Evolutionary conservation across 1,139 yeast species (phyloP), one percentile per base, ranked within the genome.

Genomic region (Suhomyces yuchorum): DNA sequence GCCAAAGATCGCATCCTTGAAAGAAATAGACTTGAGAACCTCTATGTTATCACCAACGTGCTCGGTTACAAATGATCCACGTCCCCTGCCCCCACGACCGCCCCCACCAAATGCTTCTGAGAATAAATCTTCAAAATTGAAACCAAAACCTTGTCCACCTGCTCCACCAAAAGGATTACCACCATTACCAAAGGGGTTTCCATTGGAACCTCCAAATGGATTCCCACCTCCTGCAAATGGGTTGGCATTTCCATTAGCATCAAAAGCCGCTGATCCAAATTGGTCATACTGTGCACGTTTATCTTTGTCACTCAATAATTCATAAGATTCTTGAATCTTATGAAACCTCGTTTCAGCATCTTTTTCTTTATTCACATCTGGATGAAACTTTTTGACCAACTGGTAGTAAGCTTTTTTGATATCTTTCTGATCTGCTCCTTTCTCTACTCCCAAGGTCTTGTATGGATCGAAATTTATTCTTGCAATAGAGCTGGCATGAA

Each of bases 331-430:
- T 65, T 93, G 98, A 56, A 93, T 81, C 61, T 89, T 91, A 63
- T 93, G 98, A 70, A 93, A 93, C 65, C 82, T 84, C 61, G 84
- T 82, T 58, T 92, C 96, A 0, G 98, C 96, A 26, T 81, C 95
- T 35, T 82, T 80, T 56, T 88, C 97, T 67, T 93, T 93, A 68
- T 93, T 93, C 45, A 93, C 89, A 71, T 93, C 99, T 1, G 99
- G 99, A 68, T 93, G 99, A 67, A 76, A 89, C 66, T 93, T 83
- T 67, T 95, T 95, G 19, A 97, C 99, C 54, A 93, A 74, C 61
- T 90, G 87, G 65, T 91, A 91, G 71, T 93, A 93, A 6, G 97
- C 96, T 69, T 90, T 91, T 67, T 93, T 93, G 68, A 93, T 92
- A 32, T 91, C 96, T 32, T 87, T 79, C n/a, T 85, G 75, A 19